These are phyloP conservation scores for Conidiobolus incongruus DNA, from an alignment of 371 early-diverging fungal genomes.

Conservation along the genomic window DNA sequence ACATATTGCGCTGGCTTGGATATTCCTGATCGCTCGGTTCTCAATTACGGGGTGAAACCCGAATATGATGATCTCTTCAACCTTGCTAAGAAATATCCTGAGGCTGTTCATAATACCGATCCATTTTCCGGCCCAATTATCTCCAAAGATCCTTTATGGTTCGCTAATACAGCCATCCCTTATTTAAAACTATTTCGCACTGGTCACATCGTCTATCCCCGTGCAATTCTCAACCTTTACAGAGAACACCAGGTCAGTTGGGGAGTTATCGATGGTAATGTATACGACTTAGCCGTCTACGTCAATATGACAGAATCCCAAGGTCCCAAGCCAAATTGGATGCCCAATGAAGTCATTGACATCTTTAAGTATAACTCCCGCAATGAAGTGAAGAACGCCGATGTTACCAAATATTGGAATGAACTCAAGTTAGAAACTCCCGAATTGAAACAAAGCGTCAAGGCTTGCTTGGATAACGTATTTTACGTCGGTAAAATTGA, in stretches of 20 bases:
- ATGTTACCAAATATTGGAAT: constrained; percentile 3
- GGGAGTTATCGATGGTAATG: constrained; percentile 36
- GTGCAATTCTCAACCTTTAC: constrained; percentile 29
- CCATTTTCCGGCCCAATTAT: constrained; percentile 10
- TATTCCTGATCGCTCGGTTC: constrained; percentile 16
- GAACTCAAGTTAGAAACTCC: constrained; percentile 29
- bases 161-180: background rate
- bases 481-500: constrained; percentile 84
- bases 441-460: constrained; percentile 25
- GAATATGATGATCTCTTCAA: constrained; percentile 19
- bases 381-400: constrained; percentile 34
- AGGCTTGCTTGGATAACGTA: constrained; percentile 53
- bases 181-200: constrained; percentile 6
- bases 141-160: constrained; percentile 24
- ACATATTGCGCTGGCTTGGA: constrained; percentile 27
- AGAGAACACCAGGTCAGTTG: constrained; percentile 22
- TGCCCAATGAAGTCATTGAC: constrained; percentile 23
- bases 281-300: constrained; percentile 58
- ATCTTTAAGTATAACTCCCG: too few species aligned
- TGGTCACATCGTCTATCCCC: constrained; percentile 11
- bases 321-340: constrained; percentile 17
- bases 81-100: too few species aligned
- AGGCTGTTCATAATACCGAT: constrained; percentile 20
- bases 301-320: constrained; percentile 25
- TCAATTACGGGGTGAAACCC: constrained; percentile 14